A percentile compares a stretch with the other conserved stretches of the same genome.
phyloP scores from a whole-genome alignment of 345 rosid species.

The rapeseed (Brassica napus) region DNA sequence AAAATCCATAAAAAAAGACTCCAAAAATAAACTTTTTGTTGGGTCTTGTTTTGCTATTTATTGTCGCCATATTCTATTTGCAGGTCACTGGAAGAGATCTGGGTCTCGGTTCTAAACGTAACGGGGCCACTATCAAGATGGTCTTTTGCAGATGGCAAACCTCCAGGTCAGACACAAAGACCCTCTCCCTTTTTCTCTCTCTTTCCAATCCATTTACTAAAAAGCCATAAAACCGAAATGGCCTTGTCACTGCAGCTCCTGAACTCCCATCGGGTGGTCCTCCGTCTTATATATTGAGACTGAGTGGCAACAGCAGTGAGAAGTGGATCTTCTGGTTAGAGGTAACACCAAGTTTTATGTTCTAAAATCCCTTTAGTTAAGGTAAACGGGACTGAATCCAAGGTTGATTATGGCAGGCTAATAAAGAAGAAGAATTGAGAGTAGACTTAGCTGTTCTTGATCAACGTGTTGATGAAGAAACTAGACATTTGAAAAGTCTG shows the following conservation, averaged over 20 bases:
- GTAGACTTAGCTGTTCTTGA: conserved; percentile 84
- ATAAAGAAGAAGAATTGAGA: conserved; percentile 49
- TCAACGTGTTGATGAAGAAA: conserved; percentile 62
- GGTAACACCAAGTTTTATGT: conserved; percentile 40
- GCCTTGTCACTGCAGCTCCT: conserved; percentile 52
- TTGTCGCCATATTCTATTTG: conserved; percentile 17
- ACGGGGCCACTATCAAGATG: conserved; percentile 90
- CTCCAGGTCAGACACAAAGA: conserved; percentile 56
- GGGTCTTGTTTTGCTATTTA: neutral
- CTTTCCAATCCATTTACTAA: neutral
- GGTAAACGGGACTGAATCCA: neutral
- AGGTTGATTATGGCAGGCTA: conserved; percentile 48
- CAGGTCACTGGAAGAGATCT: conserved; percentile 85
- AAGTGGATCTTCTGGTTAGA: conserved; percentile 96
- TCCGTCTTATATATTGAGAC: conserved; percentile 79
- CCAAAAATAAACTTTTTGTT: neutral
- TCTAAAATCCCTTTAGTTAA: neutral
- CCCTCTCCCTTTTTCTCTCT: neutral
- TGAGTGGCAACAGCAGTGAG: conserved; percentile 66
- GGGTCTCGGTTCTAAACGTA: conserved; percentile 90
- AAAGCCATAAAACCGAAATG: neutral
- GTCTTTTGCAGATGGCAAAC: conserved; percentile 81
- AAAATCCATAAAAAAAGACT: neutral
- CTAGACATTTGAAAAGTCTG: conserved; percentile 60
- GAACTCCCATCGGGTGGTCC: conserved; percentile 68